These are phyloP conservation scores for Rutstroemia sp. DNA, from an alignment of 2,329 filamentous ascomycete species.

Conservation along the genomic window DNA sequence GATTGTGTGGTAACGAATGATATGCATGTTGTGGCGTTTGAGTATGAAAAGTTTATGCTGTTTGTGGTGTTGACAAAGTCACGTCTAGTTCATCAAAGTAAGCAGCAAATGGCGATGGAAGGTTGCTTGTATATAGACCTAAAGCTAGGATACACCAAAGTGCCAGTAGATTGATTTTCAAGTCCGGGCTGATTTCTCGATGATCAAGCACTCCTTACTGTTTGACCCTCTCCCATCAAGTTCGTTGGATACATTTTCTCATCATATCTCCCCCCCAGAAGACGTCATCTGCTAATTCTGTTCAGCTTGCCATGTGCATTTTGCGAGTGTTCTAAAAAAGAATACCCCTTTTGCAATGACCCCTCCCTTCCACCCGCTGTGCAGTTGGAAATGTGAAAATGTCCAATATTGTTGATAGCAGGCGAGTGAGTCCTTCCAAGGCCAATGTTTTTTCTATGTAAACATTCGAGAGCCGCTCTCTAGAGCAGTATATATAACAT, in stretches of 20 bases:
- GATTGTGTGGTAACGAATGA: neutral
- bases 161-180: slow-evolving; percentile 14
- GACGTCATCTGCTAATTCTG: slow-evolving; percentile 21
- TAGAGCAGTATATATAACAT: slow-evolving; percentile 10
- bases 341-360: slow-evolving; percentile 23
- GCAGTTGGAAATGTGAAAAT: slow-evolving; percentile 24
- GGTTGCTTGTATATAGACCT: slow-evolving; percentile 13
- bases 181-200: neutral
- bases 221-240: slow-evolving; percentile 10
- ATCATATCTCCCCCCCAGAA: slow-evolving; percentile 5
- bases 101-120: slow-evolving; percentile 10
- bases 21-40: neutral
- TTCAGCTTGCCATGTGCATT: slow-evolving; percentile 24
- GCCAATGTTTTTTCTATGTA: slow-evolving; percentile 19
- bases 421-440: slow-evolving; percentile 20
- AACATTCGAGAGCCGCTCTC: slow-evolving; percentile 23
- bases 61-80: too few species aligned
- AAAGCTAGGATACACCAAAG: slow-evolving; percentile 25
- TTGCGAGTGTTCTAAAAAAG: slow-evolving; percentile 11
- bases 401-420: slow-evolving; percentile 23
- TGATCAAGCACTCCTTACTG: neutral
- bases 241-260: slow-evolving; percentile 13
- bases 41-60: too few species aligned
- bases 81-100: too few species aligned
- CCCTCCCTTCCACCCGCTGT: slow-evolving; percentile 28